Evolutionary conservation across 2,329 filamentous ascomycete species (phyloP).

Genomic region (Fusarium anthophilum): DNA sequence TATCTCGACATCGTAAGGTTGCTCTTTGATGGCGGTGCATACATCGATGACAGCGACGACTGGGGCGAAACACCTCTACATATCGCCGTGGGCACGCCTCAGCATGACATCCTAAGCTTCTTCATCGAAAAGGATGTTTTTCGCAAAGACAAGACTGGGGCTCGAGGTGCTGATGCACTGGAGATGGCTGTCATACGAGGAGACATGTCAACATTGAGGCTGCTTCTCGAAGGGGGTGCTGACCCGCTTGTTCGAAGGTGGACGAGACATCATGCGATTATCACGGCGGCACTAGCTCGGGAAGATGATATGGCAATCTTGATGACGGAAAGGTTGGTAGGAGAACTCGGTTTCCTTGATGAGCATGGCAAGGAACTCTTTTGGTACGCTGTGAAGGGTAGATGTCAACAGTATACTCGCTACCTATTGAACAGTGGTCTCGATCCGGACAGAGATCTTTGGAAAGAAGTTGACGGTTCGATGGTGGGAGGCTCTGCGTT

Average conservation of each 20-base stretch:
- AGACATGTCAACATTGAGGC: background rate
- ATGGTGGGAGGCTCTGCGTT: background rate
- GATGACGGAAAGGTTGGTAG: background rate
- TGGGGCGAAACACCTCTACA: background rate
- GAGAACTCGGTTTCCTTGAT: background rate
- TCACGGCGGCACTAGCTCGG: background rate
- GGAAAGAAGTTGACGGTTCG: background rate
- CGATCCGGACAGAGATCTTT: background rate
- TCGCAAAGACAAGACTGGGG: background rate
- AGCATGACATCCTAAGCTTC: background rate
- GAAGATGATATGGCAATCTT: background rate
- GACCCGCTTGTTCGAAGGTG: background rate
- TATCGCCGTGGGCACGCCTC: background rate
- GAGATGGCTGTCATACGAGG: background rate
- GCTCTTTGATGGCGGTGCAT: background rate
- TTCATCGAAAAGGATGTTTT: background rate
- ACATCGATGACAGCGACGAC: background rate
- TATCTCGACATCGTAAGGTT: background rate
- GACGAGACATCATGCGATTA: background rate
- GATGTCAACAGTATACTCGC: background rate
- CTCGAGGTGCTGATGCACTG: background rate
- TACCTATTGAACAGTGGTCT: background rate
- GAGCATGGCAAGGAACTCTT: background rate
- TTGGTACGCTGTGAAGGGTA: background rate
- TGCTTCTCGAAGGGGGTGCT: slow-evolving; percentile 2